phyloP scores from a whole-genome alignment of 257 asterid species.

The Fraxinus americana region DNA sequence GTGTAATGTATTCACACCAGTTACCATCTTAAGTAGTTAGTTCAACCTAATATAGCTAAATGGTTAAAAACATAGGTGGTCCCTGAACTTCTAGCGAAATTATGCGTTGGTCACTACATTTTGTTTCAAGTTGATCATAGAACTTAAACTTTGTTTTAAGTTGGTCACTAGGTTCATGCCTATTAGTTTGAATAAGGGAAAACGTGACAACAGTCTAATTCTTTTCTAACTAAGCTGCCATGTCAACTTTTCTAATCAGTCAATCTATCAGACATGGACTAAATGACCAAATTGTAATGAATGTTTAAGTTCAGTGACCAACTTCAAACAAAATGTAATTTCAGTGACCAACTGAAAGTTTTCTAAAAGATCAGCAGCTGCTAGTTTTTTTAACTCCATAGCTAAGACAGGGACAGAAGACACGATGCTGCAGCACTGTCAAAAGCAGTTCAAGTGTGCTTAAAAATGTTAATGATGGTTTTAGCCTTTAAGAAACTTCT shows the following conservation, averaged over 20 bases:
- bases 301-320: background rate
- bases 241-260: background rate
- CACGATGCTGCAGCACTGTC: background rate
- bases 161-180: background rate
- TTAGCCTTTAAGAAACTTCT: background rate
- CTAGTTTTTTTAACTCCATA: background rate
- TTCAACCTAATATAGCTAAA: constrained; percentile 2
- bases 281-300: background rate
- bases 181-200: background rate
- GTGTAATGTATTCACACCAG: background rate
- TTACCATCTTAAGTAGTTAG: background rate
- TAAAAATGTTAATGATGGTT: background rate
- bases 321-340: background rate
- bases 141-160: background rate
- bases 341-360: background rate
- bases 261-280: background rate
- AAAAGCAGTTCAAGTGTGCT: background rate
- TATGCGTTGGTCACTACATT: background rate
- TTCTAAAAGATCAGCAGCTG: background rate
- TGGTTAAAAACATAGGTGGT: background rate
- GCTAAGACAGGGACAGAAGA: constrained; percentile 5
- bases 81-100: background rate
- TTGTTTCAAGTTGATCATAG: background rate
- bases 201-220: background rate
- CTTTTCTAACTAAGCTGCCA: background rate